These are phyloP conservation scores for Epichloe bromicola DNA, from an alignment of 2,329 filamentous ascomycete species.

Conservation along the genomic window DNA sequence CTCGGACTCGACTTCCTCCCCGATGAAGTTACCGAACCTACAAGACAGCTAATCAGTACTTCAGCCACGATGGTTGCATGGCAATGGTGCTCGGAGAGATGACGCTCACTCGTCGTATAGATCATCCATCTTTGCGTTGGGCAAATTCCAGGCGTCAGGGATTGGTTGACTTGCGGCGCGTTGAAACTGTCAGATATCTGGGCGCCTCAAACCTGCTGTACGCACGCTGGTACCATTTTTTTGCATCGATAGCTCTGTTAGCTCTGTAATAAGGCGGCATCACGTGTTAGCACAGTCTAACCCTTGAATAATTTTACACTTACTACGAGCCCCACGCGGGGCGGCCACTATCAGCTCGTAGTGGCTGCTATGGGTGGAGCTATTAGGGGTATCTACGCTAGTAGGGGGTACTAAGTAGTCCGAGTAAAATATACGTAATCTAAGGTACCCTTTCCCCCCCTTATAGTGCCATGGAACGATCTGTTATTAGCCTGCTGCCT, in stretches of 20 bases:
- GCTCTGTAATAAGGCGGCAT: slow-evolving; percentile 1
- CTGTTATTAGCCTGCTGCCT: too few species aligned
- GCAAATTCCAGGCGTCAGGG: slow-evolving; percentile 4
- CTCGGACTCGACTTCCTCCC: slow-evolving; percentile 76
- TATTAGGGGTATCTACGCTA: too few species aligned
- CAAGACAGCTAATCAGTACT: slow-evolving; percentile 4
- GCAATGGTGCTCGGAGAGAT: not conserved
- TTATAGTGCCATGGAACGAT: too few species aligned
- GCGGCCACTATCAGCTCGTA: too few species aligned
- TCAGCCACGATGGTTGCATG: not conserved
- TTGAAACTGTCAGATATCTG: not conserved
- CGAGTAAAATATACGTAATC: too few species aligned
- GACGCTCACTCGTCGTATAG: slow-evolving; percentile 77
- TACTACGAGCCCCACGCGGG: too few species aligned
- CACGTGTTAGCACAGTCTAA: slow-evolving; percentile 8
- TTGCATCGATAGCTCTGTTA: slow-evolving; percentile 4
- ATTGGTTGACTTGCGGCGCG: slow-evolving; percentile 13
- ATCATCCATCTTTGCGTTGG: slow-evolving; percentile 60
- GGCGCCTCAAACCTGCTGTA: not conserved
- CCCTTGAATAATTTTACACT: too few species aligned
- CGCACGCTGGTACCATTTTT: slow-evolving; percentile 9
- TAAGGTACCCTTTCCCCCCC: too few species aligned
- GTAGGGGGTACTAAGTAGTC: too few species aligned
- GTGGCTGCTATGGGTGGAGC: too few species aligned
- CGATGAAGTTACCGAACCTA: slow-evolving; percentile 97